phyloP scores from a whole-genome alignment of 73 alveolate genomes.

The Blepharisma japonicum region DNA sequence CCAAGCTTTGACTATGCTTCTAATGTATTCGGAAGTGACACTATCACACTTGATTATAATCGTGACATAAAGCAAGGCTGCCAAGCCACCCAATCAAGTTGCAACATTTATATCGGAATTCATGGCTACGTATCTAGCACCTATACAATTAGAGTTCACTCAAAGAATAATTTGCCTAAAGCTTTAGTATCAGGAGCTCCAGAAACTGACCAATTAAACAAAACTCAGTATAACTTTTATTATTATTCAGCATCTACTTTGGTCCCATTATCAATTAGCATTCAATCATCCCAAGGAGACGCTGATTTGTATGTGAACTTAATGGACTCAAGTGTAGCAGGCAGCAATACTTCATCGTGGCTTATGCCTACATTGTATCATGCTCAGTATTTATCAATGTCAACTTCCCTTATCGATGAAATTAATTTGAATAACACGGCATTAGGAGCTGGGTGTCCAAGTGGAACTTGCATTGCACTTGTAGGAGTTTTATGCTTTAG shows the following conservation, averaged over 20 bases:
- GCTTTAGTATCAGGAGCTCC: neutral
- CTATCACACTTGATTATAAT: slow-evolving; percentile 1
- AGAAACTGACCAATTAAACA: neutral
- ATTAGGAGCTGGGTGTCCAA: neutral
- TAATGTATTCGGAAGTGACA: slow-evolving; percentile 16
- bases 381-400: neutral
- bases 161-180: neutral
- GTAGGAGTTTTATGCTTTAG: slow-evolving; percentile 14
- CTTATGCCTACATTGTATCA: slow-evolving; percentile 7
- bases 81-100: neutral
- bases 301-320: slow-evolving; percentile 24
- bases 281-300: slow-evolving; percentile 9
- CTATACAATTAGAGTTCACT: slow-evolving; percentile 6
- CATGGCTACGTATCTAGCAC: slow-evolving; percentile 18
- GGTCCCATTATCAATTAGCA: neutral
- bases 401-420: slow-evolving; percentile 9
- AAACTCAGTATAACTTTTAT: neutral
- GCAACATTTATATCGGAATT: slow-evolving; percentile 10
- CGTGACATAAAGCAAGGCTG: slow-evolving; percentile 10
- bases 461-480: slow-evolving; percentile 2
- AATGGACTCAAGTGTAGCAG: neutral
- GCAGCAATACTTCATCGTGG: neutral
- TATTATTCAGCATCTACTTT: neutral
- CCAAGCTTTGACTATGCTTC: neutral
- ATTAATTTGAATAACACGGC: neutral